phyloP scores from a whole-genome alignment of 2,329 filamentous ascomycete species.

The Kalmusia sp. region DNA sequence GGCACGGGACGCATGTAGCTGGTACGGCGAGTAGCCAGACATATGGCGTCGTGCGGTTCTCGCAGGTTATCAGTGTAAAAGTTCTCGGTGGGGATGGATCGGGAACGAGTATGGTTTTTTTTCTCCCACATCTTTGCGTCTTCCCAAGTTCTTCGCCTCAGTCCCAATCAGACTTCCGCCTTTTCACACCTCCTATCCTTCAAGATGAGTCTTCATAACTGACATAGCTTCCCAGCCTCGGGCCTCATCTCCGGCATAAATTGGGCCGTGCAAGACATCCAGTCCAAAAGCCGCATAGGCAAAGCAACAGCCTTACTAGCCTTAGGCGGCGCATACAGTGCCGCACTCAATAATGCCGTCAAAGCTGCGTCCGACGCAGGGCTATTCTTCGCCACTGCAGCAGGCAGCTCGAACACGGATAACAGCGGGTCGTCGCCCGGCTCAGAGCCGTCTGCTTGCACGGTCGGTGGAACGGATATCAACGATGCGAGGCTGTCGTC shows the following conservation, averaged over 20 bases:
- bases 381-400: slow-evolving; percentile 34
- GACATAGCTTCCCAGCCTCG: slow-evolving; percentile 6
- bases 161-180: too few species aligned
- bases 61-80: slow-evolving; percentile 92
- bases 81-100: slow-evolving; percentile 64
- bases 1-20: slow-evolving; percentile 97
- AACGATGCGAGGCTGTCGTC: slow-evolving; percentile 12
- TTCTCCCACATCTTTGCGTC: not conserved
- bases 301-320: slow-evolving; percentile 22
- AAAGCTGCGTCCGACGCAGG: slow-evolving; percentile 28
- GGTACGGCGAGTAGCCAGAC: slow-evolving; percentile 95
- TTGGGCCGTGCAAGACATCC: slow-evolving; percentile 27
- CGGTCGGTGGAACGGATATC: slow-evolving; percentile 29
- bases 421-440: slow-evolving; percentile 34
- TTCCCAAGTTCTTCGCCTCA: too few species aligned
- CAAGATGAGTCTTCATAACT: too few species aligned
- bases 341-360: slow-evolving; percentile 33
- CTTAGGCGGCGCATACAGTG: slow-evolving; percentile 28
- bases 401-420: slow-evolving; percentile 34
- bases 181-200: too few species aligned
- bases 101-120: slow-evolving; percentile 9
- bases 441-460: slow-evolving; percentile 37
- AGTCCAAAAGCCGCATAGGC: slow-evolving; percentile 21
- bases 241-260: slow-evolving; percentile 22
- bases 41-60: slow-evolving; percentile 98